phyloP scores from a whole-genome alignment of 1,284 basidiomycete genomes.

The Sparassis latifolia region DNA sequence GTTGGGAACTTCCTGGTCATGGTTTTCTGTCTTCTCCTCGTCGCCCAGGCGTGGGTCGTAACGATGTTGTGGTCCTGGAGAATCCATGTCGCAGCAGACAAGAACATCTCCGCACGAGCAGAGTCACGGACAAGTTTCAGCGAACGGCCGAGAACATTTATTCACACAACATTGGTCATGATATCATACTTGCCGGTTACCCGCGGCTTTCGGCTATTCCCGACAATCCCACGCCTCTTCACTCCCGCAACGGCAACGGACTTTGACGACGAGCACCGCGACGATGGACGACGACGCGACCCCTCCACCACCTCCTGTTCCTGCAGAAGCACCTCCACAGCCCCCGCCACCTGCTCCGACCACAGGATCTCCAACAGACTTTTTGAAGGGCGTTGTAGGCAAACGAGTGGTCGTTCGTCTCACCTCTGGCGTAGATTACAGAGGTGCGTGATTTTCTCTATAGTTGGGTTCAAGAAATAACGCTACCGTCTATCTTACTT shows the following conservation, averaged over 20 bases:
- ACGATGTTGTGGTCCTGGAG: neutral
- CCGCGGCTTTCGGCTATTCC: neutral
- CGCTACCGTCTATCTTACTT: neutral
- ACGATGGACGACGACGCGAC: constrained; percentile 22
- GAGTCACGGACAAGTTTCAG: no score
- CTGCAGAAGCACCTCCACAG: constrained; percentile 28
- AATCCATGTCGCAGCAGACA: neutral
- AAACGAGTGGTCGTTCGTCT: constrained; percentile 92
- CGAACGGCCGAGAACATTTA: no score
- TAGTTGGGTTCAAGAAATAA: neutral
- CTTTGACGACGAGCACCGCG: neutral
- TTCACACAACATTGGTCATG: no score
- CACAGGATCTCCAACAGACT: constrained; percentile 82
- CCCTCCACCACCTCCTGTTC: constrained; percentile 22
- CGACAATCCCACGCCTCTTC: no score
- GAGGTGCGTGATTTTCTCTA: constrained; percentile 48
- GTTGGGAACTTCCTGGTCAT: neutral
- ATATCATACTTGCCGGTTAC: neutral
- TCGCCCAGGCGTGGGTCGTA: constrained; percentile 26
- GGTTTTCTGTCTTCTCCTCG: constrained; percentile 12
- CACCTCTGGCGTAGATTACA: constrained; percentile 95
- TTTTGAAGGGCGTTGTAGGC: constrained; percentile 91
- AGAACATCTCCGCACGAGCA: no score
- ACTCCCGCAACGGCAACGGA: neutral
- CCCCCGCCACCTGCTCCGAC: constrained; percentile 40